Base-by-base conservation (phyloP, 2,329 filamentous ascomycete genomes). In the Colletotrichum nymphaeae region DNA sequence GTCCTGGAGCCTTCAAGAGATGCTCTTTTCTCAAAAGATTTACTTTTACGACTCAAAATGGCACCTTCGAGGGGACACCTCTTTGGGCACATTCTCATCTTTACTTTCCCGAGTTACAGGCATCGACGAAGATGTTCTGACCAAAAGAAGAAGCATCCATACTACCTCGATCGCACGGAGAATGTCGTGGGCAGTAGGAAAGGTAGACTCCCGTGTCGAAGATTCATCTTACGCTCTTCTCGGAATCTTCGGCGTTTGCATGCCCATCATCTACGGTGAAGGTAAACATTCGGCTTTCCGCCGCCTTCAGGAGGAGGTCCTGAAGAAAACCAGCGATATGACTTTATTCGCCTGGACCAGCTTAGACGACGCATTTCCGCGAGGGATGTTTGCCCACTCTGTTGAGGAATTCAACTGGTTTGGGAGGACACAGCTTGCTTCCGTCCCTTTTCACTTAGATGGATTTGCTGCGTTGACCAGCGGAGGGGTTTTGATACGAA, bases 291-390 rank as follows among this genome's bases (percentile, higher is more conserved):
- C 3, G 1, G 58, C 67, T 9, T 64, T 69, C 11, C 53, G 24
- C 28, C 58, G 67, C 3, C 35, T 69, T 24, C 67, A 69, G 16
- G 59, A 69, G 22, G 67, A 63, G 32, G 52, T 69, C 7, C 14
- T 69, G 6, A 69, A 52, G 7, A 19, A 22, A 2, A 32, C 16
- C 16, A 63, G 63, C 52, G 67, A 69, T 32, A 32, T 49, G 37
- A 64, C 67, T 5, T 19, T 69, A 14, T 32, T 69, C 22, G 59
- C 49, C 6, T 69, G 67, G 67, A 57, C 28, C 4, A 64, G 24
- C 42, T 19, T 1, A 1, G 46, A 57, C 9, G 28, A 32, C 9
- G 6, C 30, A 3, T 12, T 24, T 1, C 12, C 11, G 4, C 49
- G 67, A 11, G 67, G 58, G 2, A 16, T 64, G 4, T 69, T 69